Evolutionary conservation across 305 asterid genomes (phyloP).

Genomic region (Solanum aculeatissimum): DNA sequence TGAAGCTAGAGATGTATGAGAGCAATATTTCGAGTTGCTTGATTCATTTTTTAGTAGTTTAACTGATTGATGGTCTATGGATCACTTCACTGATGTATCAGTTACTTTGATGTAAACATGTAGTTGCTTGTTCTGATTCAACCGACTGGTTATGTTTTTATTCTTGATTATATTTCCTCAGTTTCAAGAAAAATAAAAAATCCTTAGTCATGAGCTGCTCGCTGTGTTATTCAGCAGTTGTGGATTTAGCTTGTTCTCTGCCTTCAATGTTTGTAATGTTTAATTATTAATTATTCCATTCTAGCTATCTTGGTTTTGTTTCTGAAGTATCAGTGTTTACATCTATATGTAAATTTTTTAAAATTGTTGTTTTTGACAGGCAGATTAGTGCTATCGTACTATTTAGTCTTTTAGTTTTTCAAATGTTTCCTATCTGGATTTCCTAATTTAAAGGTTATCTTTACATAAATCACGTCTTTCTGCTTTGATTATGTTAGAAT

Average conservation of each 20-base stretch:
- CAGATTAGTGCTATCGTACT: background rate
- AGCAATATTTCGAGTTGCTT: background rate
- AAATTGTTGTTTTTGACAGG: background rate
- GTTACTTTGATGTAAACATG: background rate
- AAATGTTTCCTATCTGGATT: background rate
- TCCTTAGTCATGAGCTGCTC: background rate
- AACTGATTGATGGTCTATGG: background rate
- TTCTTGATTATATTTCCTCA: background rate
- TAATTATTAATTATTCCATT: background rate
- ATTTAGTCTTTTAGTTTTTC: background rate
- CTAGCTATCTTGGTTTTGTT: background rate
- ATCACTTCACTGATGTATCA: background rate
- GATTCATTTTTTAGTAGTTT: background rate
- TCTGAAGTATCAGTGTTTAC: background rate
- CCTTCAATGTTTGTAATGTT: background rate
- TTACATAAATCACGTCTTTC: background rate
- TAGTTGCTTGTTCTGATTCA: background rate
- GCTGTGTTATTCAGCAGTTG: background rate
- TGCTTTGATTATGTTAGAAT: background rate
- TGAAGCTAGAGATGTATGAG: background rate
- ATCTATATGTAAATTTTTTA: background rate
- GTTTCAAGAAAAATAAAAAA: background rate
- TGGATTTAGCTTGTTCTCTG: background rate
- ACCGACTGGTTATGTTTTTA: background rate
- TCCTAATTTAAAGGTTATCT: background rate